Evolutionary conservation across 1,284 basidiomycete species (phyloP).

Genomic region (Sanghuangporus weigelae): DNA sequence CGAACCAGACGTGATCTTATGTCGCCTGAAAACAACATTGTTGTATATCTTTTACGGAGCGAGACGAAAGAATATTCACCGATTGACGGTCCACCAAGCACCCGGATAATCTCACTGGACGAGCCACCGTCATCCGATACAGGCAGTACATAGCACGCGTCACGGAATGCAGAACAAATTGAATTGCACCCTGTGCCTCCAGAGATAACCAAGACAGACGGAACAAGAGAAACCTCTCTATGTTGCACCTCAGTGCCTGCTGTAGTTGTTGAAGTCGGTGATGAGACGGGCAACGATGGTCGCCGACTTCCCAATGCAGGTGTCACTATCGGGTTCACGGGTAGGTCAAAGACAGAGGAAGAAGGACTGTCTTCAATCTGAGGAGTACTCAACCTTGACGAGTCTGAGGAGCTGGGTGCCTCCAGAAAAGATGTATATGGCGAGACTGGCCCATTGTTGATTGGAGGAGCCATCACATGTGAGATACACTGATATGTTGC

Average conservation of each 20-base stretch:
- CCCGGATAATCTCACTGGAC: constrained; percentile 80
- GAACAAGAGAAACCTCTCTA: neutral
- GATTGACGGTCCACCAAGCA: constrained; percentile 77
- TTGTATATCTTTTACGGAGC: neutral
- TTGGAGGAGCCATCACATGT: neutral
- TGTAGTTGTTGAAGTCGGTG: neutral
- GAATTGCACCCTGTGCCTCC: constrained; percentile 82
- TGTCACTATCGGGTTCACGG: constrained; percentile 34
- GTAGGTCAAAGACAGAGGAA: constrained; percentile 70
- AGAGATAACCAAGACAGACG: constrained; percentile 62
- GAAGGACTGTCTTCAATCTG: constrained; percentile 43
- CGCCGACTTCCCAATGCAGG: neutral
- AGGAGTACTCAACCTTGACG: neutral
- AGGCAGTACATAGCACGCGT: constrained; percentile 69
- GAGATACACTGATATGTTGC: neutral
- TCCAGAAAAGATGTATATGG: neutral
- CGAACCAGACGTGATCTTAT: constrained; percentile 80
- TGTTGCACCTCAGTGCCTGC: neutral
- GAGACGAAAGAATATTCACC: constrained; percentile 36
- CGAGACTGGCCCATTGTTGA: neutral
- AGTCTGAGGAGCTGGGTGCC: neutral
- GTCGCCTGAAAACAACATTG: constrained; percentile 47
- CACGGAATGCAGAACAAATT: constrained; percentile 68
- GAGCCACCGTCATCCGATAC: constrained; percentile 87
- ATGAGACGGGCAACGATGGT: neutral